Conservation (phyloP, 2,329 filamentous ascomycete genomes). For the Ascochyta pisi region DNA sequence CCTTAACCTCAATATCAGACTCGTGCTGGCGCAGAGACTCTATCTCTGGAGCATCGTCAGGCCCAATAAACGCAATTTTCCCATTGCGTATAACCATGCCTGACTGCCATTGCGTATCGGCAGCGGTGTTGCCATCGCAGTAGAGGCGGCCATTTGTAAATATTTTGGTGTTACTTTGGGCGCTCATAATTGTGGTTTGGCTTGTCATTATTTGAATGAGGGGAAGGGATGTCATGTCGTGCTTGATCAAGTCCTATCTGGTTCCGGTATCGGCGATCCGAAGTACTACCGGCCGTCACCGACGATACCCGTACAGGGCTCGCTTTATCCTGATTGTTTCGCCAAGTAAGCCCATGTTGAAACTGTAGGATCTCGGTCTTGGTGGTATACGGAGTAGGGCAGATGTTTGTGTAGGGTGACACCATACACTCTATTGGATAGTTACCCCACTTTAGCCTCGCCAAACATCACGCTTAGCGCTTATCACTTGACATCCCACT, state of each 20-base stretch:
- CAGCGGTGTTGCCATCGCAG: constrained; percentile 5
- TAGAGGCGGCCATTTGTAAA: constrained; percentile 42
- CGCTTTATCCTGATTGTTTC: constrained; percentile 3
- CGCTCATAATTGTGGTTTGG: constrained; percentile 4
- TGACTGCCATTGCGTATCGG: constrained; percentile 24
- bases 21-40: constrained; percentile 30
- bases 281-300: constrained; percentile 16
- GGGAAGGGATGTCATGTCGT: constrained; percentile 2
- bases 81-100: constrained; percentile 52
- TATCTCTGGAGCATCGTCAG: constrained; percentile 27
- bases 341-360: neutral
- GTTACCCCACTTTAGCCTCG: constrained; percentile 2
- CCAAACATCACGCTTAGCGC: constrained; percentile 5
- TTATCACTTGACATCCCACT: constrained; percentile 4
- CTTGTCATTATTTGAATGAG: neutral
- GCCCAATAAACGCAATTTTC: constrained; percentile 53
- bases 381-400: neutral
- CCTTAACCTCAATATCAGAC: constrained; percentile 30
- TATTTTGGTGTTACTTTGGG: constrained; percentile 19
- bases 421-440: neutral
- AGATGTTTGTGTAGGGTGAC: no score
- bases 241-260: constrained; percentile 18
- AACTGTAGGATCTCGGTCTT: neutral
- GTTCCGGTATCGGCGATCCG: constrained; percentile 25
- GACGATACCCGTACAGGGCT: constrained; percentile 2